Evolutionary conservation across 2,329 filamentous ascomycete genomes (phyloP).

Genomic region (Apiospora rasikravindrae): DNA sequence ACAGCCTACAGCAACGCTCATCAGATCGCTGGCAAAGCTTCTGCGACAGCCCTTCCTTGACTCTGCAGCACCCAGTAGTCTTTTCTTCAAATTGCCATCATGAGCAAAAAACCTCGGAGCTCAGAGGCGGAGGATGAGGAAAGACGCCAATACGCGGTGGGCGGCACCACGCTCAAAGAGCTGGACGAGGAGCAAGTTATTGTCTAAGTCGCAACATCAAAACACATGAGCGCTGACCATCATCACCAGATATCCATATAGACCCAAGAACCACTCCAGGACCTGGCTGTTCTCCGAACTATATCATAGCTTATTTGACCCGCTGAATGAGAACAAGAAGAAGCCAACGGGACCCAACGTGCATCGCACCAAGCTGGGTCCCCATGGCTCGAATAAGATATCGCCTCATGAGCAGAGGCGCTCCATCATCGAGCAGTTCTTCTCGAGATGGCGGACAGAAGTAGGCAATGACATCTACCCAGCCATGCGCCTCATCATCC

Average conservation of each 20-base stretch:
- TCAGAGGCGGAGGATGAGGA: slow-evolving; percentile 56
- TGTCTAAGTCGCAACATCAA: slow-evolving; percentile 7
- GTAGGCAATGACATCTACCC: slow-evolving; percentile 95
- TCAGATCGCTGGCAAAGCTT: neutral
- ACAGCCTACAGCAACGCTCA: neutral
- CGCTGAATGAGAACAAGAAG: slow-evolving; percentile 78
- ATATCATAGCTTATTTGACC: slow-evolving; percentile 80
- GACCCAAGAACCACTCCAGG: slow-evolving; percentile 78
- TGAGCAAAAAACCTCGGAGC: slow-evolving; percentile 42
- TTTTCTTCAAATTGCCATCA: slow-evolving; percentile 27
- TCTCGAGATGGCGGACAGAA: slow-evolving; percentile 83
- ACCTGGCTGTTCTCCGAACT: slow-evolving; percentile 86
- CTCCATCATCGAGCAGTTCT: slow-evolving; percentile 84
- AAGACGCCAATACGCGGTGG: slow-evolving; percentile 53
- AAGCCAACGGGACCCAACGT: slow-evolving; percentile 60
- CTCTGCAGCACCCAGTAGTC: neutral
- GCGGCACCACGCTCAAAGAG: slow-evolving; percentile 46
- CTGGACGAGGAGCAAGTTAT: slow-evolving; percentile 49
- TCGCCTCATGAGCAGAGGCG: slow-evolving; percentile 79
- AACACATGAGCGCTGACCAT: slow-evolving; percentile 18
- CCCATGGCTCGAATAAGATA: slow-evolving; percentile 61
- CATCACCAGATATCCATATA: slow-evolving; percentile 75
- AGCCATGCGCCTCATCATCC: slow-evolving; percentile 86
- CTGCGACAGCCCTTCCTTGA: neutral
- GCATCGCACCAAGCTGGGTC: slow-evolving; percentile 62